Conservation (phyloP, 192 early-diverging fungal species). For the Ambispora gerdemannii region DNA sequence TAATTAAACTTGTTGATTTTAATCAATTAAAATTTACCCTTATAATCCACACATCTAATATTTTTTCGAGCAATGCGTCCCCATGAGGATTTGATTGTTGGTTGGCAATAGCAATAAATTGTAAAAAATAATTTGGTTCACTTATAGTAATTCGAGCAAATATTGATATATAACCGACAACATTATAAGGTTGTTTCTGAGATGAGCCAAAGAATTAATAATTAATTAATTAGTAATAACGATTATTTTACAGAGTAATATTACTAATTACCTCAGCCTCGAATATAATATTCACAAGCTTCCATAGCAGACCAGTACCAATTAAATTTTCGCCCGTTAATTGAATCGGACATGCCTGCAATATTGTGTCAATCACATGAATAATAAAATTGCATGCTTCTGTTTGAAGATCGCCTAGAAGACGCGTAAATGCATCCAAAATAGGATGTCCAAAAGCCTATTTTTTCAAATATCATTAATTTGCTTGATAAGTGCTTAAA, state of each 20-base stretch:
- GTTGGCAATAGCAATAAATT: conserved; percentile 45
- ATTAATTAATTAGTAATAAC: neutral
- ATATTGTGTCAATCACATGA: conserved; percentile 55
- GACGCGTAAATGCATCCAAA: conserved; percentile 41
- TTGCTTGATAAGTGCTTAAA: neutral
- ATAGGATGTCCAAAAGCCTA: conserved; percentile 42
- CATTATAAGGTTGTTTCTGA: conserved; percentile 53
- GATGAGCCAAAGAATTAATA: neutral
- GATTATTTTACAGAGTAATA: neutral
- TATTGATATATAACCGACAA: conserved; percentile 61
- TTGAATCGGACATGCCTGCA: conserved; percentile 47
- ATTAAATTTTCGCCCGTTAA: conserved; percentile 51
- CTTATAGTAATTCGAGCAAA: conserved; percentile 61
- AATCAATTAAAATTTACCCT: conserved; percentile 44
- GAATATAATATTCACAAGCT: conserved; percentile 54
- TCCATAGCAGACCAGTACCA: conserved; percentile 52
- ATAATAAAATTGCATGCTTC: conserved; percentile 61
- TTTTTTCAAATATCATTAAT: neutral
- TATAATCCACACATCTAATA: conserved; percentile 64
- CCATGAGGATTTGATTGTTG: conserved; percentile 42
- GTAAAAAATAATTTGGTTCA: conserved; percentile 52
- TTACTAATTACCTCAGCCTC: conserved; percentile 45
- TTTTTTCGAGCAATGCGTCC: conserved; percentile 44
- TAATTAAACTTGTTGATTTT: neutral
- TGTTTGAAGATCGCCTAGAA: conserved; percentile 54